Conservation (phyloP, 768 basidiomycete genomes). For the Psilocybe subaeruginosa region DNA sequence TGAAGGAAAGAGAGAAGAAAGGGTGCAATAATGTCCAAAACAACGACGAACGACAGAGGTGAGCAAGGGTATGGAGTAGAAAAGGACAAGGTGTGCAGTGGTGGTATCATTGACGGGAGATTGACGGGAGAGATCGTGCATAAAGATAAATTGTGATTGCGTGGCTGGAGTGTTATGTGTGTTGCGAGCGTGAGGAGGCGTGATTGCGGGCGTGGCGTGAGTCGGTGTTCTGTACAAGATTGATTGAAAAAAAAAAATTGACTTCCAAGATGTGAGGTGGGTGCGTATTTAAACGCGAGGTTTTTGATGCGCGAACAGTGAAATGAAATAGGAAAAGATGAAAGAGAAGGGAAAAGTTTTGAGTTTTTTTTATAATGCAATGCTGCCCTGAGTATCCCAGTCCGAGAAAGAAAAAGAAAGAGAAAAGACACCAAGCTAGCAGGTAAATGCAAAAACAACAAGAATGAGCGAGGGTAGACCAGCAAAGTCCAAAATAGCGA, state of each 20-base stretch:
- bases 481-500: constrained; percentile 4
- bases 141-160: not conserved
- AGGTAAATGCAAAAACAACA: constrained; percentile 1
- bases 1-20: not conserved
- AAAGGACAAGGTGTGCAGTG: not conserved
- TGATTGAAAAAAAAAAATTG: not conserved
- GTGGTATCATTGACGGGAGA: not conserved
- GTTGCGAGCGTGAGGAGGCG: not conserved
- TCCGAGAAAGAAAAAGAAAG: constrained; percentile 13
- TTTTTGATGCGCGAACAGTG: not conserved
- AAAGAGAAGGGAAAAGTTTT: not conserved
- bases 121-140: not conserved
- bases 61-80: not conserved
- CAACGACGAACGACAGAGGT: constrained; percentile 4
- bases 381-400: not conserved
- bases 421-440: constrained; percentile 14
- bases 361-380: not conserved
- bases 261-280: not conserved
- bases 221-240: not conserved
- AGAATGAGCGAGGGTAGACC: not conserved
- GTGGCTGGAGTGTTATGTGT: too few relatives aligned
- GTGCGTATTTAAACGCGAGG: not conserved
- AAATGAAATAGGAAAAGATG: not conserved
- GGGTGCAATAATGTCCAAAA: not conserved
- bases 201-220: not conserved